Evolutionary conservation across 2,329 filamentous ascomycete species (phyloP).

Genomic region (Diaporthe amygdali): DNA sequence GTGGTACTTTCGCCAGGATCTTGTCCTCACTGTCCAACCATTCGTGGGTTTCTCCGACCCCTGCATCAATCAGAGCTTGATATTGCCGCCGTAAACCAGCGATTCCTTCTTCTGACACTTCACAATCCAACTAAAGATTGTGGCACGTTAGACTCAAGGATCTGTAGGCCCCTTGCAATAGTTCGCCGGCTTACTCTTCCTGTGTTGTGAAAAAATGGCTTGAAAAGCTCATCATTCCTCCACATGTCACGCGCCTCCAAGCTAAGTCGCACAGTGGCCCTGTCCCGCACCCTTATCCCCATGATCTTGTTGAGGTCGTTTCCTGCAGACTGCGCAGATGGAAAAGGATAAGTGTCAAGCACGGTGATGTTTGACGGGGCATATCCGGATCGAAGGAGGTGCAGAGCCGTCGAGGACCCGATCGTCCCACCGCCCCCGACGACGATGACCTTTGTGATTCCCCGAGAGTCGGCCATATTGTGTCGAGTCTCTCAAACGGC

Average conservation of each 20-base stretch:
- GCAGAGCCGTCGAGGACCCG: slow-evolving; percentile 51
- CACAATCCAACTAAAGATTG: slow-evolving; percentile 35
- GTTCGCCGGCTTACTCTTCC: slow-evolving; percentile 41
- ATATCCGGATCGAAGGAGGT: slow-evolving; percentile 48
- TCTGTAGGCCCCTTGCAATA: rapidly evolving
- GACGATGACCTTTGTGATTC: slow-evolving; percentile 40
- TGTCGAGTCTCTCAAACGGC: not conserved
- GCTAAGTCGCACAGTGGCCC: slow-evolving; percentile 37
- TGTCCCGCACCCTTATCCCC: slow-evolving; percentile 40
- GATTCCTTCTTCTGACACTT: slow-evolving; percentile 38
- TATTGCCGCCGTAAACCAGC: slow-evolving; percentile 39
- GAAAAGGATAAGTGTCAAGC: slow-evolving; percentile 50
- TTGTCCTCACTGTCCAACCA: slow-evolving; percentile 51
- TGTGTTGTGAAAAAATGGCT: slow-evolving; percentile 48
- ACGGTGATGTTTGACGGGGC: slow-evolving; percentile 49
- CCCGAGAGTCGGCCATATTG: slow-evolving; percentile 31
- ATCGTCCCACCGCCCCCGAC: slow-evolving; percentile 54
- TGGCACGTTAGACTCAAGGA: slow-evolving; percentile 22
- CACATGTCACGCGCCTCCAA: slow-evolving; percentile 43
- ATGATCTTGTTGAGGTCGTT: slow-evolving; percentile 55
- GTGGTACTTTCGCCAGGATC: slow-evolving; percentile 45
- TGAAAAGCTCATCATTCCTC: slow-evolving; percentile 48
- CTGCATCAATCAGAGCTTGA: slow-evolving; percentile 37
- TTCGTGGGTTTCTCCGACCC: slow-evolving; percentile 46
- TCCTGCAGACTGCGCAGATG: slow-evolving; percentile 51